phyloP scores from a whole-genome alignment of 2,329 filamentous ascomycete species.

The Blastomyces parvus region DNA sequence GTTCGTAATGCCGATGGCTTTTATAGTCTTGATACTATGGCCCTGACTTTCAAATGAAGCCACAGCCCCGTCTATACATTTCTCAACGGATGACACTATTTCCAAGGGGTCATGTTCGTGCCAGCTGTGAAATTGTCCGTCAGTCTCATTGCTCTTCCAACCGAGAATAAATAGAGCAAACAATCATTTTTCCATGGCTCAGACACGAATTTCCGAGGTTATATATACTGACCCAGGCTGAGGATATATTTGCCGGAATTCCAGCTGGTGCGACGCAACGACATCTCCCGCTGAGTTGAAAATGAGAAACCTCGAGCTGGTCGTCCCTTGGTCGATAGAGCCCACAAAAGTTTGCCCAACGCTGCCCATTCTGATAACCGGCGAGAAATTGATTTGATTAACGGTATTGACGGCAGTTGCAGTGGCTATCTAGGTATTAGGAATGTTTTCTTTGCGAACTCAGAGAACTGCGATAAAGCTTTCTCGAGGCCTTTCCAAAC shows the following conservation, averaged over 20 bases:
- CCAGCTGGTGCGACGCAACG: conserved; percentile 73
- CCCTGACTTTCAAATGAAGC: conserved; percentile 63
- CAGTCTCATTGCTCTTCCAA: background rate
- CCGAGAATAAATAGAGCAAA: background rate
- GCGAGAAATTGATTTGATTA: too few relatives aligned
- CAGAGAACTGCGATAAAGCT: background rate
- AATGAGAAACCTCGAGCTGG: conserved; percentile 80
- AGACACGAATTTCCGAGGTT: conserved; percentile 9
- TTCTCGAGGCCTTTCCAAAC: background rate
- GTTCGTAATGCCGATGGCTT: conserved; percentile 75
- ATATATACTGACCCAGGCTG: conserved; percentile 61
- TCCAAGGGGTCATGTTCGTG: conserved; percentile 80
- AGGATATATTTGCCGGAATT: conserved; percentile 81
- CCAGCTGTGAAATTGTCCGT: conserved; percentile 49
- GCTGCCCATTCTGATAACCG: conserved; percentile 1
- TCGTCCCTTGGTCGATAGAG: conserved; percentile 85
- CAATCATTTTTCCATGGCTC: background rate
- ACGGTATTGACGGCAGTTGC: too few relatives aligned
- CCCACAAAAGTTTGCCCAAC: conserved; percentile 55
- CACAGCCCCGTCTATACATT: conserved; percentile 69
- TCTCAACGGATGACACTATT: conserved; percentile 63
- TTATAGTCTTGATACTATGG: conserved; percentile 58
- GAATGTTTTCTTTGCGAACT: background rate
- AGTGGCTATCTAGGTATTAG: background rate
- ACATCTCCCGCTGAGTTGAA: conserved; percentile 72